phyloP scores from a whole-genome alignment of 2,329 filamentous ascomycete species.

The Penicillium sp. region DNA sequence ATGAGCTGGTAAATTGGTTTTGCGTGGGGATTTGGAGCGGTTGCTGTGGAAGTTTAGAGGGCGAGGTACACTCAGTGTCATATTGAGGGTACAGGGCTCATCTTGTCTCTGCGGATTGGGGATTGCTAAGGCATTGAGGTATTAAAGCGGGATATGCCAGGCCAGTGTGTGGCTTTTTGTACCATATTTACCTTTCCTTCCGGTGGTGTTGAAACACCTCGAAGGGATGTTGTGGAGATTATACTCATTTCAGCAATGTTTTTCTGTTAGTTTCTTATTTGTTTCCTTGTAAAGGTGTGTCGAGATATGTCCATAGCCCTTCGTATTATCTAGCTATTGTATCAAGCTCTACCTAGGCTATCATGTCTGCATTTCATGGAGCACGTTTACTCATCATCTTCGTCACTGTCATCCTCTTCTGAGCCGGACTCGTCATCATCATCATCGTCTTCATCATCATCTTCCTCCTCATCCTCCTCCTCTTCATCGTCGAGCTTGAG shows the following conservation, averaged over 20 bases:
- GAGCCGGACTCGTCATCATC: slow-evolving; percentile 54
- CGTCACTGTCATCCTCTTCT: slow-evolving; percentile 57
- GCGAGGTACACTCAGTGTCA: slow-evolving; percentile 2
- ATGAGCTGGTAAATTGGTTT: slow-evolving; percentile 56
- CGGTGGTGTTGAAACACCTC: slow-evolving; percentile 5
- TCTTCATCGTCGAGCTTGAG: slow-evolving; percentile 68
- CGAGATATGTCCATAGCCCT: neutral
- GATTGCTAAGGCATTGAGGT: neutral
- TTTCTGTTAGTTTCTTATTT: neutral
- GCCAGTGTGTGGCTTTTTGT: slow-evolving; percentile 26
- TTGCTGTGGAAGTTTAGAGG: neutral
- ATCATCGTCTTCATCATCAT: slow-evolving; percentile 58
- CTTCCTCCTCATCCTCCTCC: slow-evolving; percentile 64
- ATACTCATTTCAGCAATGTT: slow-evolving; percentile 22
- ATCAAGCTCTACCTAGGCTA: slow-evolving; percentile 22
- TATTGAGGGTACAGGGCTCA: neutral
- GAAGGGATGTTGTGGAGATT: slow-evolving; percentile 23
- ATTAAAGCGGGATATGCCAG: slow-evolving; percentile 6
- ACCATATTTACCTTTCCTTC: slow-evolving; percentile 29
- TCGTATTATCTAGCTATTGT: slow-evolving; percentile 14
- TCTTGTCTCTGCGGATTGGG: neutral
- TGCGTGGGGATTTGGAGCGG: neutral
- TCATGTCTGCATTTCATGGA: slow-evolving; percentile 20
- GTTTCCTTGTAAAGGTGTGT: neutral
- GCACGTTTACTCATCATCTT: slow-evolving; percentile 39